phyloP scores from a whole-genome alignment of 2,329 filamentous ascomycete species.

The Laburnicola sp. region DNA sequence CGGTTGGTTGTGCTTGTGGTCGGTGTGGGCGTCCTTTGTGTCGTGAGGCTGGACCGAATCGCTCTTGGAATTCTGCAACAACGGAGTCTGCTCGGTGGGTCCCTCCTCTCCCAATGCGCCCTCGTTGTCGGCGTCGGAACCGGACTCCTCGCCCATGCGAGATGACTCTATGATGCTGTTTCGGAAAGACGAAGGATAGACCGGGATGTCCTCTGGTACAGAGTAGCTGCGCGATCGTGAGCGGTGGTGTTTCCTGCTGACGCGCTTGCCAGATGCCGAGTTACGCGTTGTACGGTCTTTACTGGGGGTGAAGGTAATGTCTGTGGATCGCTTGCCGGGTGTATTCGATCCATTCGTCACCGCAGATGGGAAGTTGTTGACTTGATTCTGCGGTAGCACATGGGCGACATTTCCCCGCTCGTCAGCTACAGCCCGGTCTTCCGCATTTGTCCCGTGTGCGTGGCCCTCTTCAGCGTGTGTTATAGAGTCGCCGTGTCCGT shows the following conservation, averaged over 20 bases:
- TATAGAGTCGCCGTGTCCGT: conserved; percentile 49
- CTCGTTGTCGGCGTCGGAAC: conserved; percentile 61
- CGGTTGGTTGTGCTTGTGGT: conserved; percentile 81
- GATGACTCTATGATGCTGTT: conserved; percentile 91
- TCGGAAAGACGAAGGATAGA: conserved; percentile 87
- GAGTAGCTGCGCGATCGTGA: conserved; percentile 60
- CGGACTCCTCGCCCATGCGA: conserved; percentile 59
- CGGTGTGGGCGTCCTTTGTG: conserved; percentile 57
- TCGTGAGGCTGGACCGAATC: conserved; percentile 16
- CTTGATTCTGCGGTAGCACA: conserved; percentile 63
- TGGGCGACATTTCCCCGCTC: conserved; percentile 63
- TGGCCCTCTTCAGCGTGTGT: conserved; percentile 58
- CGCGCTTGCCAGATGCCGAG: conserved; percentile 36
- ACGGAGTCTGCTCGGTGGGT: conserved; percentile 44
- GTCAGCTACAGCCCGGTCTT: conserved; percentile 54
- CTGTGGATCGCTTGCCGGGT: conserved; percentile 17
- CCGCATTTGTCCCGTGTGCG: conserved; percentile 49
- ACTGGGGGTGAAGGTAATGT: conserved; percentile 18
- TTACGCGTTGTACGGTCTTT: conserved; percentile 24
- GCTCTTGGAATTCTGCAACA: conserved; percentile 41
- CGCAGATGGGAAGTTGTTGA: conserved; percentile 55
- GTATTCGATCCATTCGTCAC: conserved; percentile 23
- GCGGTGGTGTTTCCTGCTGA: conserved; percentile 59
- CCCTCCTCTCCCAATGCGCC: conserved; percentile 48
- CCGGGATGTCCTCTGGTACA: conserved; percentile 70